phyloP scores from a whole-genome alignment of 169 alveolate species.

The Theileria luwenshuni region DNA sequence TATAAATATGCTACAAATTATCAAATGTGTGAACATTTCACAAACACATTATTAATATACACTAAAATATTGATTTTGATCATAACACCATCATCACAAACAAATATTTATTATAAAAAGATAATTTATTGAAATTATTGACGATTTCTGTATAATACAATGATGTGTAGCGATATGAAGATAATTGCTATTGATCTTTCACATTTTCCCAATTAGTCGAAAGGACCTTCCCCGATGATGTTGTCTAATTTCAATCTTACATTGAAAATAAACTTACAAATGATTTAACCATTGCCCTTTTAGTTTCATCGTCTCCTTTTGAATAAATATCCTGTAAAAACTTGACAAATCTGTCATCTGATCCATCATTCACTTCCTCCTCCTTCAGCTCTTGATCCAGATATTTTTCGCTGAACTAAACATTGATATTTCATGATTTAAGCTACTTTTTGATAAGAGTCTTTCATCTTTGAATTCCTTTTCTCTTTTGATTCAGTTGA shows the following conservation, averaged over 20 bases:
- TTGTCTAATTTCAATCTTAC: constrained; percentile 1
- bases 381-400: constrained; percentile 12
- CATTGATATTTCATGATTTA: background rate
- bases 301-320: constrained; percentile 60
- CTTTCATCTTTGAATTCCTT: background rate
- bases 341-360: constrained; percentile 33
- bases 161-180: background rate
- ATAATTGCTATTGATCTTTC: constrained; percentile 19
- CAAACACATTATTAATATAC: constrained; percentile 12
- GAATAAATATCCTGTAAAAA: constrained; percentile 40
- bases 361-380: background rate
- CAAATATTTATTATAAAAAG: background rate
- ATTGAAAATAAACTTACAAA: constrained; percentile 35
- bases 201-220: constrained; percentile 52
- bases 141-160: background rate
- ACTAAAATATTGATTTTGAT: background rate
- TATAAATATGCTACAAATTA: background rate
- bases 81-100: constrained; percentile 1
- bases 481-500: background rate
- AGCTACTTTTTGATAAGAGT: constrained; percentile 7
- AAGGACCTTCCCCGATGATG: constrained; percentile 45
- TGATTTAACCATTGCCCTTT: constrained; percentile 60
- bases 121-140: background rate
- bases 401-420: constrained; percentile 28
- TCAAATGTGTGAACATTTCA: background rate